Evolutionary conservation across 2,329 filamentous ascomycete species (phyloP).

Genomic region (Amylocarpus encephaloides): DNA sequence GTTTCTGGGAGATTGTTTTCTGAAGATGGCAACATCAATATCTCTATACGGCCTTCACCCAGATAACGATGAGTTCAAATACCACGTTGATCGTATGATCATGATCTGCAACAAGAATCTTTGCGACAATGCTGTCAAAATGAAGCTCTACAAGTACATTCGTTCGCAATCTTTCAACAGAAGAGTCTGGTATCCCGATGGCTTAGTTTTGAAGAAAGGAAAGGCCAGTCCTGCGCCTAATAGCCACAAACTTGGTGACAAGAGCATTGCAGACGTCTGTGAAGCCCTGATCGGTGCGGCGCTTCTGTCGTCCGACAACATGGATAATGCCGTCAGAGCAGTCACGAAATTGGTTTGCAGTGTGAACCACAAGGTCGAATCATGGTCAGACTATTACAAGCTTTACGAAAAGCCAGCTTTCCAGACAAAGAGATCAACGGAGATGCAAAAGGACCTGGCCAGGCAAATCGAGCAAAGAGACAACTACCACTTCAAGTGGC

Average conservation of each 20-base stretch:
- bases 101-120: slow-evolving; percentile 89
- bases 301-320: slow-evolving; percentile 44
- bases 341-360: slow-evolving; percentile 66
- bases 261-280: slow-evolving; percentile 89
- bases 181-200: slow-evolving; percentile 77
- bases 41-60: slow-evolving; percentile 73
- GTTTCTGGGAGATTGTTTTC: slow-evolving; percentile 85
- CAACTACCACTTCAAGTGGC: slow-evolving; percentile 64
- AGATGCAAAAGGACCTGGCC: slow-evolving; percentile 63
- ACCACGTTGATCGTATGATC: slow-evolving; percentile 85
- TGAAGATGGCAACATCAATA: slow-evolving; percentile 94
- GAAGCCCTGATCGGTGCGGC: slow-evolving; percentile 91
- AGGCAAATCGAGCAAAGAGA: slow-evolving; percentile 52
- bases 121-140: slow-evolving; percentile 65
- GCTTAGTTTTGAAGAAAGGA: slow-evolving; percentile 65
- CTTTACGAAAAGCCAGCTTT: slow-evolving; percentile 66
- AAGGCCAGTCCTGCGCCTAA: slow-evolving; percentile 52
- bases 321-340: slow-evolving; percentile 54
- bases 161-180: slow-evolving; percentile 77
- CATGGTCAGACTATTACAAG: slow-evolving; percentile 67
- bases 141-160: slow-evolving; percentile 67
- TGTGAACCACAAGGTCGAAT: slow-evolving; percentile 60
- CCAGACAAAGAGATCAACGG: slow-evolving; percentile 56
- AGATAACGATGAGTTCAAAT: slow-evolving; percentile 74
- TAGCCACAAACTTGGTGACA: slow-evolving; percentile 70